A percentile compares a stretch with the other conserved stretches of the same genome.
Evolutionary conservation across 164 flowering plant species (phyloP).

Genomic region (Warburgia ugandensis): DNA sequence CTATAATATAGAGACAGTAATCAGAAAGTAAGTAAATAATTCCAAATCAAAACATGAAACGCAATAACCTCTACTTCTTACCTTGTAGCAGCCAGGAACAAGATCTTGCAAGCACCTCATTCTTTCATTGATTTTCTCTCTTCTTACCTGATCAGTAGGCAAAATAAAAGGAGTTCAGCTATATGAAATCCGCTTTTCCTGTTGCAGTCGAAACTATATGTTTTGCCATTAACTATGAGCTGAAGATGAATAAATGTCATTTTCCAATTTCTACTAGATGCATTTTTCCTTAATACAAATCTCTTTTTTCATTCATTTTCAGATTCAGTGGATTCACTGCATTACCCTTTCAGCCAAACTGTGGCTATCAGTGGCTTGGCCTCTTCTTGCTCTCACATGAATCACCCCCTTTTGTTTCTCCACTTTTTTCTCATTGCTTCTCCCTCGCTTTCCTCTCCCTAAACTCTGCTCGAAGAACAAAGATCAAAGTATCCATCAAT

Average conservation of each 20-base stretch:
- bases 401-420: slow-evolving; percentile 50
- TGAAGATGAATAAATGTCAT: not conserved
- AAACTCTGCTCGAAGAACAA: slow-evolving; percentile 16
- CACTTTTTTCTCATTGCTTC: slow-evolving; percentile 18
- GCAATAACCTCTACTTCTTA: too few species aligned
- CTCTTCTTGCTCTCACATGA: slow-evolving; percentile 70
- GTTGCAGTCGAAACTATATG: too few species aligned
- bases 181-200: not conserved
- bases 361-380: slow-evolving; percentile 73
- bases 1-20: slow-evolving; percentile 21
- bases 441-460: slow-evolving; percentile 34
- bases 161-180: not conserved
- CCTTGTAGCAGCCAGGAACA: slow-evolving; percentile 74
- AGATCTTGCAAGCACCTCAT: slow-evolving; percentile 47
- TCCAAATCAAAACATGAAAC: too few species aligned
- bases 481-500: not conserved
- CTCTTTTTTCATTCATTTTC: not conserved
- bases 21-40: not conserved
- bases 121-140: slow-evolving; percentile 65
- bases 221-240: too few species aligned
- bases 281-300: not conserved
- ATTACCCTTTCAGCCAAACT: slow-evolving; percentile 69
- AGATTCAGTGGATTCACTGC: not conserved
- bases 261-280: not conserved
- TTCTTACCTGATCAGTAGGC: slow-evolving; percentile 30